Evolutionary conservation across 345 rosid species (phyloP).

Genomic region (Bruguiera gymnorhiza): DNA sequence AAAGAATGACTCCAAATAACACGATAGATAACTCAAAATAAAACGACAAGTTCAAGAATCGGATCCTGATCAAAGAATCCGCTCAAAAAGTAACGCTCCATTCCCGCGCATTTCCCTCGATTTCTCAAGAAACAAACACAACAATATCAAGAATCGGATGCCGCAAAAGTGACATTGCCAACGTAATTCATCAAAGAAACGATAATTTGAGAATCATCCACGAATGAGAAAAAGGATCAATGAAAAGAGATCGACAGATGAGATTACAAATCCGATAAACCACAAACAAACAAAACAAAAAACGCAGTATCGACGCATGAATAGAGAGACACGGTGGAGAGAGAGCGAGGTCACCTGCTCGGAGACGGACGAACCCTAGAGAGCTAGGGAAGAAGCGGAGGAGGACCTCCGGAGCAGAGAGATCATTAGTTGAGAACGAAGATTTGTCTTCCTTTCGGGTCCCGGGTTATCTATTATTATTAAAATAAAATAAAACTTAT

Average conservation of each 20-base stretch:
- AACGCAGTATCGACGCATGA: neutral
- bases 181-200: neutral
- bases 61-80: neutral
- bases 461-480: constrained; percentile 2
- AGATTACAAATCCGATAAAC: neutral
- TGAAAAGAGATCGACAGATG: neutral
- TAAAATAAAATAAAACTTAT: no score
- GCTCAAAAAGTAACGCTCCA: neutral
- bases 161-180: neutral
- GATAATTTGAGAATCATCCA: neutral
- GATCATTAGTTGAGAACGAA: neutral
- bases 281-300: neutral
- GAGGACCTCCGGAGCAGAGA: constrained; percentile 4
- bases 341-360: neutral
- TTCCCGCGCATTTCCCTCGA: neutral
- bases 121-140: neutral
- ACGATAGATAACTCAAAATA: neutral
- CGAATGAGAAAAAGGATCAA: neutral
- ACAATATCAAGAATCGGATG: neutral
- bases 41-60: neutral
- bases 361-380: neutral
- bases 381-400: neutral
- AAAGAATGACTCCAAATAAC: neutral
- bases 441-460: neutral
- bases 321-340: neutral